Conservation (phyloP, 2,329 filamentous ascomycete species). For the Hypoxylon sp. region DNA sequence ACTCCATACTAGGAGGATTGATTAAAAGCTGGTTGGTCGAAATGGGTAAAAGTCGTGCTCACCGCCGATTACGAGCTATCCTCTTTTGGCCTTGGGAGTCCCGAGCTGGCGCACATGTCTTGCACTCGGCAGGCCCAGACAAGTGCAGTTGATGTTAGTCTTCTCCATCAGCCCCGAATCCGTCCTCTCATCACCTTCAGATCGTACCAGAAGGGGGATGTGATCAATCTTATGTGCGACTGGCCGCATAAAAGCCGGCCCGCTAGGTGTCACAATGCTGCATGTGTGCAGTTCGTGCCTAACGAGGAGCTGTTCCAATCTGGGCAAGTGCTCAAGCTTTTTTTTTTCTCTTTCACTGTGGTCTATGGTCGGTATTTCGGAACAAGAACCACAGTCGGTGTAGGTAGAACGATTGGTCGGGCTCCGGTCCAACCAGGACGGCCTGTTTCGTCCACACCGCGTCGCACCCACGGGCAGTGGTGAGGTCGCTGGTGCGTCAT, state of each 20-base stretch:
- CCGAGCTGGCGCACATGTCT: conserved; percentile 47
- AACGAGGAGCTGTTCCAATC: conserved; percentile 47
- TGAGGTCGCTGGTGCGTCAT: conserved; percentile 44
- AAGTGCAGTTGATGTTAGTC: conserved; percentile 37
- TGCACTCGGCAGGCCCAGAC: conserved; percentile 40
- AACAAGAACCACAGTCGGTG: conserved; percentile 43
- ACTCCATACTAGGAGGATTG: conserved; percentile 41
- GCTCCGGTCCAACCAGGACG: conserved; percentile 40
- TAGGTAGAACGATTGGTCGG: conserved; percentile 41
- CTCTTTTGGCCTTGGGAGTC: conserved; percentile 42
- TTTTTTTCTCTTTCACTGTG: conserved; percentile 1
- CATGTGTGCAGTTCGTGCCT: conserved; percentile 51
- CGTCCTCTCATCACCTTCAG: conserved; percentile 44
- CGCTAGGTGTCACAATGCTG: conserved; percentile 50
- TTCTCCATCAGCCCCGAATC: conserved; percentile 44
- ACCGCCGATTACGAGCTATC: conserved; percentile 50
- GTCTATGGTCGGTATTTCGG: conserved; percentile 42
- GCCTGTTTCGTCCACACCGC: conserved; percentile 42
- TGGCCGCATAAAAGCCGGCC: conserved; percentile 54
- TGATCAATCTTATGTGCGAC: conserved; percentile 50
- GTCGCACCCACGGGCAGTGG: conserved; percentile 37
- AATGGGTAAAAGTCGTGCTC: conserved; percentile 41
- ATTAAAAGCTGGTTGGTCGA: conserved; percentile 37
- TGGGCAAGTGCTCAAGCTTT: conserved; percentile 42
- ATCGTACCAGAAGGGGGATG: conserved; percentile 51